Conservation (phyloP, 768 basidiomycete genomes). For the Leccinellum rugosiceps region DNA sequence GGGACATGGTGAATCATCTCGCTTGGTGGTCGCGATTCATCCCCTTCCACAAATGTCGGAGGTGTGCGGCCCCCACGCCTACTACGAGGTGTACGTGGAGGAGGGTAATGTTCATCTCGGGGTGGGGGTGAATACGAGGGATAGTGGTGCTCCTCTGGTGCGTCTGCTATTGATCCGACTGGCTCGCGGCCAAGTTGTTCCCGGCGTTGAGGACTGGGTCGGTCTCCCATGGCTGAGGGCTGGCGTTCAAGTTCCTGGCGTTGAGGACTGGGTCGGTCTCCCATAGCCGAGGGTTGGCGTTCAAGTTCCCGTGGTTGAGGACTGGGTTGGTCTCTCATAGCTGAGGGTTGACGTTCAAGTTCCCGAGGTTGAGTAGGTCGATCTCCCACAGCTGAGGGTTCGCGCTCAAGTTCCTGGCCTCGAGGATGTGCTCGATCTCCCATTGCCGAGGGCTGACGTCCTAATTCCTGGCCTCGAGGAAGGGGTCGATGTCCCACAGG, state of each 20-base stretch:
- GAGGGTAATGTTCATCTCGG: slow-evolving; percentile 2
- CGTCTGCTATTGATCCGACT: not conserved
- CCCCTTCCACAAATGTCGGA: slow-evolving; percentile 18
- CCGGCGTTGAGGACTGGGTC: not conserved
- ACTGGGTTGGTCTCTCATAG: not conserved
- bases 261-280: not conserved
- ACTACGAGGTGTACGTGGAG: slow-evolving; percentile 14
- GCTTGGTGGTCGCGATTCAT: slow-evolving; percentile 18
- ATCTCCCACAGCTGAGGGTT: not conserved
- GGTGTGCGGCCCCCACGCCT: slow-evolving; percentile 13
- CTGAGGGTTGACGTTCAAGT: not conserved
- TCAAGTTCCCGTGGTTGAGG: not conserved
- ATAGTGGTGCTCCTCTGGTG: not conserved
- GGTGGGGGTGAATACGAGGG: slow-evolving; percentile 10
- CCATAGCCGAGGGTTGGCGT: not conserved
- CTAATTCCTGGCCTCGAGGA: not conserved
- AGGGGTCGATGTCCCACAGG: not conserved
- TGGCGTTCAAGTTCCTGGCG: not conserved
- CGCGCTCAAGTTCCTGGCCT: not conserved
- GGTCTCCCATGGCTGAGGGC: slow-evolving; percentile 1
- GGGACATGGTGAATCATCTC: slow-evolving; percentile 28
- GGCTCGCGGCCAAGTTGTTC: not conserved
- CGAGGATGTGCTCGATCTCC: too few relatives aligned
- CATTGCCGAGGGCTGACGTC: not conserved
- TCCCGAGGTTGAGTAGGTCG: not conserved